These are phyloP conservation scores for Echinosophora koreensis DNA, from an alignment of 306 rosid genomes.

Conservation along the genomic window DNA sequence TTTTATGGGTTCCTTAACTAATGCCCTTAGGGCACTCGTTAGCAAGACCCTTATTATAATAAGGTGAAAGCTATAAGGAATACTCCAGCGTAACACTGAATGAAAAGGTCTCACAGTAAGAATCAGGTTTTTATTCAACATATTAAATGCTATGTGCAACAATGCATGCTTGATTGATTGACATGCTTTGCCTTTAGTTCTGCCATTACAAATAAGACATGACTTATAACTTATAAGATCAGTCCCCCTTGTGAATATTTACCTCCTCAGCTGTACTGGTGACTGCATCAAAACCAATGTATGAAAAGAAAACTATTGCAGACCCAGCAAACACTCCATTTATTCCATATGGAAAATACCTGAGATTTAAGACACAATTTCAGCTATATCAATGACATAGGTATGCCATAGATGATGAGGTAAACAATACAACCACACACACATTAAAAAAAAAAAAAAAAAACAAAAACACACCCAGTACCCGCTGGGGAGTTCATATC, in stretches of 20 bases:
- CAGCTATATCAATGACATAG: constrained; percentile 27
- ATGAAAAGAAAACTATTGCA: constrained; percentile 78
- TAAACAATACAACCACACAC: constrained; percentile 32
- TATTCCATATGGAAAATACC: constrained; percentile 73
- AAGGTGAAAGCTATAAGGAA: constrained; percentile 33
- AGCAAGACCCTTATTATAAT: no score
- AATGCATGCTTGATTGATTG: constrained; percentile 21
- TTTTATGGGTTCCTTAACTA: no score
- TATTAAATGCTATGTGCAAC: constrained; percentile 13
- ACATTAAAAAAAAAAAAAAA: neutral
- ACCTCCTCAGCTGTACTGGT: constrained; percentile 85
- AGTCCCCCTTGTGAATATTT: constrained; percentile 39
- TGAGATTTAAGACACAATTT: constrained; percentile 46
- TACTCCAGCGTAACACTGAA: constrained; percentile 5
- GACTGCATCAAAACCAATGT: constrained; percentile 80
- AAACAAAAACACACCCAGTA: constrained; percentile 42
- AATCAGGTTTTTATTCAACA: neutral
- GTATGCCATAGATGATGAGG: constrained; percentile 30
- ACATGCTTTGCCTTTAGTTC: constrained; percentile 23
- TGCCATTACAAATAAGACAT: constrained; percentile 20
- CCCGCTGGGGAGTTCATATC: constrained; percentile 75
- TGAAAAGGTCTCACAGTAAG: constrained; percentile 12
- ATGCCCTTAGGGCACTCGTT: no score
- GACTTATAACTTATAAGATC: constrained; percentile 11
- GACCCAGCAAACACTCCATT: constrained; percentile 77